A percentile compares a stretch with the other conserved stretches of the same genome.
Conservation (phyloP, 331 rosid species). For the Erythrophleum ivorense region DNA sequence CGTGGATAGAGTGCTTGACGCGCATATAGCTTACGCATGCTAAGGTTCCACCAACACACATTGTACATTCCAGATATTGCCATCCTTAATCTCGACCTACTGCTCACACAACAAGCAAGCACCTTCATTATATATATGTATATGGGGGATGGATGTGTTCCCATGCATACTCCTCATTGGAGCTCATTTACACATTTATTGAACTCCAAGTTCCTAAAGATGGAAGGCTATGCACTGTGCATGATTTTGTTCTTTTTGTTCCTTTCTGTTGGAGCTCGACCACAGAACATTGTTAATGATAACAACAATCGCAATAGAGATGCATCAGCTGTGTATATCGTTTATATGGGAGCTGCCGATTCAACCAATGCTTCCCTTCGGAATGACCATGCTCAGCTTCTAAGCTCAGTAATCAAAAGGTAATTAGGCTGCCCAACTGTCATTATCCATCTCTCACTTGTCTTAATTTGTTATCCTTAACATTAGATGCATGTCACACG, state of each 20-base stretch:
- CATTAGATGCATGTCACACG: not conserved
- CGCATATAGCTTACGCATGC: slow-evolving; percentile 48
- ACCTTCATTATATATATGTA: not conserved
- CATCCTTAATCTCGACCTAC: not conserved
- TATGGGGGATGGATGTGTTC: not conserved
- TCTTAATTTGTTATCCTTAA: no score
- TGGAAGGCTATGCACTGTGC: slow-evolving; percentile 29
- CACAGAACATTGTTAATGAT: slow-evolving; percentile 35
- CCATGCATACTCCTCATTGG: not conserved
- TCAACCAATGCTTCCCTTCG: slow-evolving; percentile 52
- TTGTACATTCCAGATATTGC: not conserved
- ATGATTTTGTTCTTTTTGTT: slow-evolving; percentile 25
- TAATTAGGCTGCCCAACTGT: not conserved
- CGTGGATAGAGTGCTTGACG: slow-evolving; percentile 43
- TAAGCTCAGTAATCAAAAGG: slow-evolving; percentile 58
- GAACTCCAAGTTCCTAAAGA: not conserved
- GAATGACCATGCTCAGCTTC: slow-evolving; percentile 59
- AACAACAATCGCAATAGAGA: not conserved
- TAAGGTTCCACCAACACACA: slow-evolving; percentile 27
- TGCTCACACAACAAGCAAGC: slow-evolving; percentile 32
- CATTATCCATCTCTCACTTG: no score
- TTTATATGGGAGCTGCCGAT: slow-evolving; percentile 84
- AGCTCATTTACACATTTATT: not conserved
- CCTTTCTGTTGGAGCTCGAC: slow-evolving; percentile 30
- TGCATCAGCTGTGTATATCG: slow-evolving; percentile 59